Evolutionary conservation across 345 rosid genomes (phyloP).

Genomic region (Trapa incisa): DNA sequence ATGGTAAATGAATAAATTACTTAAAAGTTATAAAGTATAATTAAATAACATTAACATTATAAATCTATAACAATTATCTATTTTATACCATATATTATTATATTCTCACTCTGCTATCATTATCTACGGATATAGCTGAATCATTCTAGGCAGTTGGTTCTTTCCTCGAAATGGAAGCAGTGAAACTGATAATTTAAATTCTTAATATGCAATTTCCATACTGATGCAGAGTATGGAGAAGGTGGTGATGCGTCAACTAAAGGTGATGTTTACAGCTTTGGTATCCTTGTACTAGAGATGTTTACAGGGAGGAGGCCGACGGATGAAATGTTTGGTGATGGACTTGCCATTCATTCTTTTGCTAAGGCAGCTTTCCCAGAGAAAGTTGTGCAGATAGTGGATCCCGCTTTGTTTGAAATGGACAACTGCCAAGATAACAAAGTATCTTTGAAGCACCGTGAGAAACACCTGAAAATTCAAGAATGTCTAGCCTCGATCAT

Average conservation of each 20-base stretch:
- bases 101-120: too few relatives aligned
- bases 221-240: slow-evolving; percentile 12
- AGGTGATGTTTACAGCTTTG: slow-evolving; percentile 17
- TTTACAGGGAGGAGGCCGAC: slow-evolving; percentile 12
- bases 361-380: slow-evolving; percentile 8
- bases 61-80: too few relatives aligned
- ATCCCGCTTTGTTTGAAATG: slow-evolving; percentile 5
- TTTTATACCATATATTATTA: too few relatives aligned
- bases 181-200: too few relatives aligned
- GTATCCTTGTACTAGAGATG: slow-evolving; percentile 19
- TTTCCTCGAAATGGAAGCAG: too few relatives aligned
- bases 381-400: slow-evolving; percentile 3
- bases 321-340: slow-evolving; percentile 1
- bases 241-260: slow-evolving; percentile 9
- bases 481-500: not conserved
- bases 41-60: too few relatives aligned
- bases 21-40: too few relatives aligned
- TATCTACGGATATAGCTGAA: too few relatives aligned
- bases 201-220: not conserved
- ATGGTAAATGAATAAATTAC: too few relatives aligned
- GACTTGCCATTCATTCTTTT: slow-evolving; percentile 7
- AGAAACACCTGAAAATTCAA: not conserved
- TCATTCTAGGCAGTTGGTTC: too few relatives aligned
- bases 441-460: not conserved
- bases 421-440: not conserved